Percentiles rank a stretch among this genome's conserved stretches.
Conservation (phyloP, 441 rosid species). For the Erodium texanum region DNA sequence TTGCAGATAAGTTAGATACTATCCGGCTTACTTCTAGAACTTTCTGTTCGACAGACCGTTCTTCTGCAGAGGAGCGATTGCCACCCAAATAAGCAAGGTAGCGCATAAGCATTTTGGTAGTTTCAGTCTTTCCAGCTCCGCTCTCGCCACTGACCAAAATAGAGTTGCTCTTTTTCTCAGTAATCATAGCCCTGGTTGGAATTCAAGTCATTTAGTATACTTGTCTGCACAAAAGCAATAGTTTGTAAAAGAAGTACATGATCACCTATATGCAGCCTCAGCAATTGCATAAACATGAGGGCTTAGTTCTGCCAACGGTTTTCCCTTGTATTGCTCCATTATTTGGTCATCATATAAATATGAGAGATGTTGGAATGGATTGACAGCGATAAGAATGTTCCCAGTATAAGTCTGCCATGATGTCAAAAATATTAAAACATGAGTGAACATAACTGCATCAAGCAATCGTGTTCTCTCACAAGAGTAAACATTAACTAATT, state of each 20-base stretch:
- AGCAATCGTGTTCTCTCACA: conserved; percentile 23
- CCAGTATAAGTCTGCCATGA: conserved; percentile 73
- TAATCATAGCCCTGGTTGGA: conserved; percentile 67
- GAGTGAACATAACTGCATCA: conserved; percentile 28
- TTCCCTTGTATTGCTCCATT: conserved; percentile 93
- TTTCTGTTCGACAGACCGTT: conserved; percentile 79
- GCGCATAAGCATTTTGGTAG: conserved; percentile 94
- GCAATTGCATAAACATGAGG: conserved; percentile 87
- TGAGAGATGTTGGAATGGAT: conserved; percentile 87
- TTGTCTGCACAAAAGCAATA: conserved; percentile 3
- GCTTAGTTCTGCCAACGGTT: conserved; percentile 69
- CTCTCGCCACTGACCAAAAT: conserved; percentile 98
- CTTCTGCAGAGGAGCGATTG: conserved; percentile 61
- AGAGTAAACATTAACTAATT: conserved; percentile 15
- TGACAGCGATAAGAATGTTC: conserved; percentile 75
- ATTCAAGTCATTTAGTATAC: conserved; percentile 9
- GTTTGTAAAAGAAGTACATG: conserved; percentile 9
- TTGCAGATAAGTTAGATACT: neutral
- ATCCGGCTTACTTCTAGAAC: conserved; percentile 66
- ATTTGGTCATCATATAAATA: conserved; percentile 69
- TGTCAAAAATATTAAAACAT: conserved; percentile 9
- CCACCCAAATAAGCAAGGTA: conserved; percentile 95
- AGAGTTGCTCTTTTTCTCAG: conserved; percentile 83
- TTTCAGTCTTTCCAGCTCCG: conserved; percentile 97
- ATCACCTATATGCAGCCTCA: conserved; percentile 82